Base-by-base conservation (phyloP, 768 basidiomycete species). In the Pisolithus tinctorius region DNA sequence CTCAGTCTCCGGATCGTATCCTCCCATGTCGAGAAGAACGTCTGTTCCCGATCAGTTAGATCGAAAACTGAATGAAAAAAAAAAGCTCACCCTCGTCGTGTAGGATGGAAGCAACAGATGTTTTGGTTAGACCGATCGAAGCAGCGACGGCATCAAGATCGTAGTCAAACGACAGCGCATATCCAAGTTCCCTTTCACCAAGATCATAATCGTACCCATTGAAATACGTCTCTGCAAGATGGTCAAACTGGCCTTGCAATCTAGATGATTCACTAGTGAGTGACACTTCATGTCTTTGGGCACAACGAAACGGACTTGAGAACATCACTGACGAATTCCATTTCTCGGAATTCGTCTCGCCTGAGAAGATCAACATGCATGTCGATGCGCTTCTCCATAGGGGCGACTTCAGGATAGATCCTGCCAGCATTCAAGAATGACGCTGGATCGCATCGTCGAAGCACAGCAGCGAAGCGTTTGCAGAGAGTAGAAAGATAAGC, bases 121-220 rank as follows among this genome's bases (percentile, higher is more conserved):
- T 94, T 74, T 93, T 91, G 38, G 88, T 83, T 53, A 95, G 78
- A 2, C 91, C 91, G 43, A 97, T 82, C 2, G 93, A 90, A 8
- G 93, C 93, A 17, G 90, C 82, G 66, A 97, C 93, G 67, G 89
- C 88, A 64, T 99, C 95, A 7, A 98, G 75, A 66, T 99, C 96
- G 56, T 83, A 79, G 62, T 99, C 95, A 56, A 95, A 84, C 10
- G 86, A 80, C 25, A 83, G 69, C 1, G 86, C 81, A 61, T 88
- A 85, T 1, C 88, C 90, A 29, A 95, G 74, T 66, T 96, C 92
- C 23, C 88, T 80, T 69, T 98, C 95, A 10, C 85, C 92, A 25
- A 95, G 69, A 65, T 97, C 96, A 47, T 84, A 79, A n/a, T 90
- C 86, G 56, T 84, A 86, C 16, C 80, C 82, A 50, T 74, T 76